Conservation (phyloP, 2,329 filamentous ascomycete genomes). For the Sporothrix mexicana region DNA sequence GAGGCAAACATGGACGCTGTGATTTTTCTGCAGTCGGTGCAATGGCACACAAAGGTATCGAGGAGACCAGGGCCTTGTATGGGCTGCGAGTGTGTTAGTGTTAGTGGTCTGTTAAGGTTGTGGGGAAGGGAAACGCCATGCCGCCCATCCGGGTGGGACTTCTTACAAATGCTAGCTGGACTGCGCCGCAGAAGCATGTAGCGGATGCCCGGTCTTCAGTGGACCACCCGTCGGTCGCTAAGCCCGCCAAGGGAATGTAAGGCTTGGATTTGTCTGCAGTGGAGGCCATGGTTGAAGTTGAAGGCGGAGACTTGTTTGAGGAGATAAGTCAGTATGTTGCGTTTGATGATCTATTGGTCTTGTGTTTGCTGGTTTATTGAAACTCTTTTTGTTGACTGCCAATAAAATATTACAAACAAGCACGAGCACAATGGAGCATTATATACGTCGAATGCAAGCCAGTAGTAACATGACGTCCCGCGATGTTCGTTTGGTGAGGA, state of each 20-base stretch:
- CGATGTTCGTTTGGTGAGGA: too few relatives aligned
- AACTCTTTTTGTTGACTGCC: too few relatives aligned
- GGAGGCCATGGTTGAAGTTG: too few relatives aligned
- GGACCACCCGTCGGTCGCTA: conserved; percentile 41
- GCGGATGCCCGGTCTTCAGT: conserved; percentile 58
- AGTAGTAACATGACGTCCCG: too few relatives aligned
- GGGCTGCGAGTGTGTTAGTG: conserved; percentile 46
- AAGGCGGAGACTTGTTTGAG: too few relatives aligned
- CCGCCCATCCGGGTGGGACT: too few relatives aligned
- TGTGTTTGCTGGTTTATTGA: too few relatives aligned
- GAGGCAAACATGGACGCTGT: conserved; percentile 67
- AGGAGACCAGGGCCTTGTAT: conserved; percentile 53
- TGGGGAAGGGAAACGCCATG: too few relatives aligned
- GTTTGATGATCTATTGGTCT: not conserved
- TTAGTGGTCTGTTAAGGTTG: too few relatives aligned
- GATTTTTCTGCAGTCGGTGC: conserved; percentile 66
- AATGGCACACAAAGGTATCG: conserved; percentile 64
- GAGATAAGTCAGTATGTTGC: not conserved
- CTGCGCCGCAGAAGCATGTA: conserved; percentile 63
- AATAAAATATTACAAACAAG: too few relatives aligned
- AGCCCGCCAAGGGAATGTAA: conserved; percentile 51
- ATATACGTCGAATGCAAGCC: too few relatives aligned
- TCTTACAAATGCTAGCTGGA: conserved; percentile 55
- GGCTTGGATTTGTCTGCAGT: conserved; percentile 39
- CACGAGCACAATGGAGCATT: too few relatives aligned